phyloP scores from a whole-genome alignment of 192 early-diverging fungal species.

The Umbelopsis ramanniana region DNA sequence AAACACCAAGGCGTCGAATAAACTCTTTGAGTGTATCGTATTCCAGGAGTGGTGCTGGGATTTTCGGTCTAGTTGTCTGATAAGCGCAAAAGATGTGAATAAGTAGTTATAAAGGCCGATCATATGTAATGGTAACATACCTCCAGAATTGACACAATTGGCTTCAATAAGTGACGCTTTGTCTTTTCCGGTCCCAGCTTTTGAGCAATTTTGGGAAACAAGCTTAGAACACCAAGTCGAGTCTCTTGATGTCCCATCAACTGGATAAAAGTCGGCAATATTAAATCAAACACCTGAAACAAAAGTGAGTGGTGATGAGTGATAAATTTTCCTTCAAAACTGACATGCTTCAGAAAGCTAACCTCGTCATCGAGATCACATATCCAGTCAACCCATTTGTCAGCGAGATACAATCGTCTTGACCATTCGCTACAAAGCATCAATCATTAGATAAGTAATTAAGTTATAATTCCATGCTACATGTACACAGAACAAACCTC shows the following conservation, averaged over 20 bases:
- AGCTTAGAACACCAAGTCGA: constrained; percentile 47
- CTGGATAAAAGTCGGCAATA: constrained; percentile 56
- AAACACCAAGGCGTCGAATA: constrained; percentile 52
- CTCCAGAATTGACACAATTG: constrained; percentile 63
- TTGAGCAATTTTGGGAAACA: constrained; percentile 58
- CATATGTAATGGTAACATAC: constrained; percentile 27
- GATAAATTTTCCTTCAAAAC: too few species aligned
- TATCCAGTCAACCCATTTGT: constrained; percentile 53
- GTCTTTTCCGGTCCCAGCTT: constrained; percentile 53
- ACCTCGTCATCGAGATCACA: constrained; percentile 48
- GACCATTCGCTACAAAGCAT: constrained; percentile 29
- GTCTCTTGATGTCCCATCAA: constrained; percentile 51
- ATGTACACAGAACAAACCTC: constrained; percentile 40
- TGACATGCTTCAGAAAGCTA: neutral
- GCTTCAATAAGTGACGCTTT: constrained; percentile 55
- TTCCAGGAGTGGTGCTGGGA: constrained; percentile 51
- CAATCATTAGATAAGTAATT: too few species aligned
- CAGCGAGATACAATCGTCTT: constrained; percentile 47
- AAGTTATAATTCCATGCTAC: neutral
- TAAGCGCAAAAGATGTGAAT: neutral
- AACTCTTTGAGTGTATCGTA: constrained; percentile 46
- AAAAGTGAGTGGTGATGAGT: neutral
- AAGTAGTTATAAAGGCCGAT: neutral
- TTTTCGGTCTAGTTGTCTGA: constrained; percentile 51
- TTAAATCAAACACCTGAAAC: constrained; percentile 55